These are phyloP conservation scores for Leccinum longicurvipes DNA, from an alignment of 768 basidiomycete genomes.

Conservation along the genomic window DNA sequence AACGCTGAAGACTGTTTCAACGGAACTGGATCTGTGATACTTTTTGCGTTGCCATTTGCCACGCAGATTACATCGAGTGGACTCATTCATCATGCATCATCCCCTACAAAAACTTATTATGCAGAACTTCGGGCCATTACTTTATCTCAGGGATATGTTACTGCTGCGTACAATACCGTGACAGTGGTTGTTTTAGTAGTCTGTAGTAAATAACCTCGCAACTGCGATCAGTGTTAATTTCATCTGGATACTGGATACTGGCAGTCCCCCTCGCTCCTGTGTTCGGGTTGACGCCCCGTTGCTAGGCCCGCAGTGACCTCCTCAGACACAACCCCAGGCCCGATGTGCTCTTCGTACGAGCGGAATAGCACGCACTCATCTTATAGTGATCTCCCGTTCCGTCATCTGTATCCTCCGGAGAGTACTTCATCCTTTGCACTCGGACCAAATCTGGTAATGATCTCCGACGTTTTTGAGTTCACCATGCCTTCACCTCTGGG, in stretches of 20 bases:
- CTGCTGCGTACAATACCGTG: not conserved
- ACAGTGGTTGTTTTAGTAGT: slow-evolving; percentile 2
- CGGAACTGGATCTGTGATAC: slow-evolving; percentile 8
- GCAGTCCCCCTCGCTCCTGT: not conserved
- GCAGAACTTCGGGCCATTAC: no score
- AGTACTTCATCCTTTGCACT: not conserved
- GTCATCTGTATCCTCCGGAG: not conserved
- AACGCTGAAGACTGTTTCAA: slow-evolving; percentile 52
- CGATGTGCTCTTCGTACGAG: not conserved
- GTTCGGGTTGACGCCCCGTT: not conserved
- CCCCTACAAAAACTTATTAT: no score
- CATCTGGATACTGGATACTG: not conserved
- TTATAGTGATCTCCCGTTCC: no score
- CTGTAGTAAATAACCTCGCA: not conserved
- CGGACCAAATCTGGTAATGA: not conserved
- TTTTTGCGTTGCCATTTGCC: not conserved
- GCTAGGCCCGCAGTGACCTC: no score
- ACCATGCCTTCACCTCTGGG: not conserved
- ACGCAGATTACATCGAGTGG: not conserved
- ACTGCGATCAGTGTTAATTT: not conserved
- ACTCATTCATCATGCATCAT: no score
- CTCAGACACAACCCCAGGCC: not conserved
- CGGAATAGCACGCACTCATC: not conserved
- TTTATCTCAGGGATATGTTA: not conserved
- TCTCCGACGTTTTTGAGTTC: not conserved